These are phyloP conservation scores for Leucocoprinus leucothites DNA, from an alignment of 768 basidiomycete species.

Conservation along the genomic window DNA sequence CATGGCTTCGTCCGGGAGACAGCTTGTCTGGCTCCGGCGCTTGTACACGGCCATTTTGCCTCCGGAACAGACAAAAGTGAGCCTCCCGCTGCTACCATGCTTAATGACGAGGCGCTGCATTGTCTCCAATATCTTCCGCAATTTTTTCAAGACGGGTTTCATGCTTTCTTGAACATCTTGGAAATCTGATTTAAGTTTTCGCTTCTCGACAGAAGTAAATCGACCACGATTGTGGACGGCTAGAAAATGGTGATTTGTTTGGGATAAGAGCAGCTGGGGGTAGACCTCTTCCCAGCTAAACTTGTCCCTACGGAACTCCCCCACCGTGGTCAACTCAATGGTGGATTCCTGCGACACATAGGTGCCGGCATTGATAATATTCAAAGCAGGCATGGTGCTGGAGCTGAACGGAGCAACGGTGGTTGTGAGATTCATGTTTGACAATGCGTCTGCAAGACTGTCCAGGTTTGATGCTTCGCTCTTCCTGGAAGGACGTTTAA, in stretches of 20 bases:
- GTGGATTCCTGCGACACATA: slow-evolving; percentile 40
- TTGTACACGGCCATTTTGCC: slow-evolving; percentile 48
- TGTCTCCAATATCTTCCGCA: slow-evolving; percentile 35
- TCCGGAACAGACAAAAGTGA: slow-evolving; percentile 52
- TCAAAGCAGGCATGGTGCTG: slow-evolving; percentile 17
- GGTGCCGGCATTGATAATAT: slow-evolving; percentile 28
- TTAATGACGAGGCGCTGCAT: slow-evolving; percentile 49
- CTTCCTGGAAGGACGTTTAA: slow-evolving; percentile 20
- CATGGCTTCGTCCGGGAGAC: slow-evolving; percentile 43
- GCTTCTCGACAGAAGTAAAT: slow-evolving; percentile 50
- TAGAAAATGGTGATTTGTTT: slow-evolving; percentile 58
- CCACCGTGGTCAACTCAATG: slow-evolving; percentile 46
- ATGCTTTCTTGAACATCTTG: slow-evolving; percentile 25
- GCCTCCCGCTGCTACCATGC: slow-evolving; percentile 47
- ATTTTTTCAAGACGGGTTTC: slow-evolving; percentile 34
- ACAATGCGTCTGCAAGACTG: slow-evolving; percentile 32
- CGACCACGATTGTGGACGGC: slow-evolving; percentile 53
- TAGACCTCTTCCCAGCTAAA: slow-evolving; percentile 60
- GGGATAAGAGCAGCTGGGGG: slow-evolving; percentile 68
- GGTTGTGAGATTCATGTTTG: slow-evolving; percentile 26
- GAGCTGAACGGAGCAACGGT: slow-evolving; percentile 14
- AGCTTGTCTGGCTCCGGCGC: slow-evolving; percentile 38
- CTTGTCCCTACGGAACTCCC: slow-evolving; percentile 22
- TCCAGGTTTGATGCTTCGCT: slow-evolving; percentile 27
- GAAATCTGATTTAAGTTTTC: slow-evolving; percentile 34